Evolutionary conservation across 257 asterid species (phyloP), one percentile per base, ranked within the genome.

Genomic region (Datura wrightii): DNA sequence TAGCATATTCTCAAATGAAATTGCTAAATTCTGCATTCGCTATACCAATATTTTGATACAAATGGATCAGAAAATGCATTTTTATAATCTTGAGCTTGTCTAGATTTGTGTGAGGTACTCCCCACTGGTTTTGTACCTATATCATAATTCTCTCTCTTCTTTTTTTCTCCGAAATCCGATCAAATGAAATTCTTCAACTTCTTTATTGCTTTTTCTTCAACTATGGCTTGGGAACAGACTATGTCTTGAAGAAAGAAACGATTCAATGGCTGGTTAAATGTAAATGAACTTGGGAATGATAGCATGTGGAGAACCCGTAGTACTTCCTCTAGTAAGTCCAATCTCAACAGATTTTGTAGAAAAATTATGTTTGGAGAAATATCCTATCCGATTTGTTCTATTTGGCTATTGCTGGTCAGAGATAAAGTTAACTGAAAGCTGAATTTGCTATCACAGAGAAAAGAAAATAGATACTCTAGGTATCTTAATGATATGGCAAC

Each of bases 61-160:
- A 36, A 66, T 3, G 19, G 48, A 66, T 13, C 11, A 19, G 24
- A 34, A 66, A 36, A 13, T 66, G 46, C 76, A 14, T 15, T 66
- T 67, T 14, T 67, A 67, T 6, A 66, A 37, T 66, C 11, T 37
- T 13, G 0, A 67, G 3, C 76, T 67, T 48, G 76, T 67, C 50
- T 67, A 67, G 76, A 67, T 37, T 67, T 67, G 46, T 37, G 50
- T 37, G 36, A 67, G 76, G 76, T 67, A 37, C 76, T 67, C 13
- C 1, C 48, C 19, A 67, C 48, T 67, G 48, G 71, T 15, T 67
- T 67, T 67, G 48, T 67, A 67, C 1, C 76, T 15, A 37, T 39
- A 7, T 37, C 76, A 37, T 67, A 67, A 13, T 66, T 66, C 74
- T 10, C 5, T 11, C 44, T 67, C 76, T 67, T 24, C 31, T 37